Evolutionary conservation across 1,284 basidiomycete genomes (phyloP).

Genomic region (Apiotrichum mycotoxinovorans): DNA sequence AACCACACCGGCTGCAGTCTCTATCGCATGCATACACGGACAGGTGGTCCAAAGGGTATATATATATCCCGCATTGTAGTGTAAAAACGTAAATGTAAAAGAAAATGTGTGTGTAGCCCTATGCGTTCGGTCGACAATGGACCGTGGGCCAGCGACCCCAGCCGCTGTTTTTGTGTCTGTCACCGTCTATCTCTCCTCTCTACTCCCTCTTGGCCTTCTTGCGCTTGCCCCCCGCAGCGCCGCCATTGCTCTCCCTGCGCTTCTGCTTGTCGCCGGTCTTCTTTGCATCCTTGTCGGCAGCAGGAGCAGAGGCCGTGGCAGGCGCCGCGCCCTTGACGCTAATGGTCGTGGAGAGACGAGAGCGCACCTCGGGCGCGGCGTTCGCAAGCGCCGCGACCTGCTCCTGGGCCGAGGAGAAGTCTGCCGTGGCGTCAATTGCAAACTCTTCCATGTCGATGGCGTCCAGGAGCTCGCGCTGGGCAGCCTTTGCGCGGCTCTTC

Average conservation of each 20-base stretch:
- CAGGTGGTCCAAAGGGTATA: slow-evolving; percentile 1
- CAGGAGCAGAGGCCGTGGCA: slow-evolving; percentile 52
- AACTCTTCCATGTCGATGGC: slow-evolving; percentile 80
- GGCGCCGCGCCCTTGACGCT: slow-evolving; percentile 62
- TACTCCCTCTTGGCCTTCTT: slow-evolving; percentile 17
- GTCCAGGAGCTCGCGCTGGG: slow-evolving; percentile 77
- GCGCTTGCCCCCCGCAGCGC: not conserved
- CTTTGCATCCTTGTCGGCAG: slow-evolving; percentile 56
- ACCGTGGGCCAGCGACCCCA: too few relatives aligned
- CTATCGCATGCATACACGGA: slow-evolving; percentile 11
- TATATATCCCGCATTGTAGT: slow-evolving; percentile 5
- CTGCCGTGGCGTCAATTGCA: slow-evolving; percentile 68
- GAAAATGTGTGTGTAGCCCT: not conserved
- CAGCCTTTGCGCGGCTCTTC: slow-evolving; percentile 40
- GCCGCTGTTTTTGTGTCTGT: not conserved
- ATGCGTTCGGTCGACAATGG: not conserved
- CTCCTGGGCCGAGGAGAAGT: slow-evolving; percentile 70
- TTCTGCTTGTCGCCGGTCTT: slow-evolving; percentile 29
- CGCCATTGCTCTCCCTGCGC: slow-evolving; percentile 17
- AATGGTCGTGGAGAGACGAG: slow-evolving; percentile 63
- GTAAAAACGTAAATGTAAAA: not conserved
- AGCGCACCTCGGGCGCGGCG: slow-evolving; percentile 42
- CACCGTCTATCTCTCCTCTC: not conserved
- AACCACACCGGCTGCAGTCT: not conserved
- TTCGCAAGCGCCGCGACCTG: slow-evolving; percentile 60